Evolutionary conservation across 2,329 filamentous ascomycete genomes (phyloP).

Genomic region (Hypocreales sp.): DNA sequence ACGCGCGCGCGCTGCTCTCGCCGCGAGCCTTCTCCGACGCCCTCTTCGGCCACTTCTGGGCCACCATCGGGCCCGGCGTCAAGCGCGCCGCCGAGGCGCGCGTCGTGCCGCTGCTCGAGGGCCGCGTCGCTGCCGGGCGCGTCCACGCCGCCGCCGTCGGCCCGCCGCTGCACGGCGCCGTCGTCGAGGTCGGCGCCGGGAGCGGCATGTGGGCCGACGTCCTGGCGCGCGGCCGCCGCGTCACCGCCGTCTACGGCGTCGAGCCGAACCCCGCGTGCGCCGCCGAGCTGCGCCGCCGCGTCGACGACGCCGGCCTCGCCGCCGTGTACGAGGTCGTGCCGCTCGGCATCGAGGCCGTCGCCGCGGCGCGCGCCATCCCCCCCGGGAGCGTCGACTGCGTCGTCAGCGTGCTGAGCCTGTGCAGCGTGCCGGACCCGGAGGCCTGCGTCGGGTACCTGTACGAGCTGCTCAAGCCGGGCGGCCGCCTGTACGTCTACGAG

Average conservation of each 20-base stretch:
- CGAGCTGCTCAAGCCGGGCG: slow-evolving; percentile 41
- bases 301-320: slow-evolving; percentile 35
- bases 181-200: slow-evolving; percentile 48
- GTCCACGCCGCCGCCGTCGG: slow-evolving; percentile 16
- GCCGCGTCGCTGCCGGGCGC: slow-evolving; percentile 23
- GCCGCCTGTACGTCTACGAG: slow-evolving; percentile 47
- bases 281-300: slow-evolving; percentile 25
- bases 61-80: slow-evolving; percentile 31
- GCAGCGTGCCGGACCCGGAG: slow-evolving; percentile 45
- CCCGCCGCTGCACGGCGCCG: slow-evolving; percentile 29
- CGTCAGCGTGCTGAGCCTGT: slow-evolving; percentile 45
- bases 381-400: slow-evolving; percentile 41
- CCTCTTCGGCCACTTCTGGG: slow-evolving; percentile 51
- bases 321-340: slow-evolving; percentile 46
- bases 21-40: slow-evolving; percentile 23
- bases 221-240: slow-evolving; percentile 16
- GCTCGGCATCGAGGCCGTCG: slow-evolving; percentile 44
- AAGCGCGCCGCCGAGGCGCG: slow-evolving; percentile 22
- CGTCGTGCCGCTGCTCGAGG: slow-evolving; percentile 40
- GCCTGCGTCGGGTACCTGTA: slow-evolving; percentile 40
- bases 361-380: slow-evolving; percentile 26
- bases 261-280: slow-evolving; percentile 46
- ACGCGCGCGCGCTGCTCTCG: slow-evolving; percentile 23
- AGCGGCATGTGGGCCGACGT: slow-evolving; percentile 44
- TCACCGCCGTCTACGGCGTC: slow-evolving; percentile 42